phyloP scores from a whole-genome alignment of 106 monocot genomes.

The Dendrobium catenatum region DNA sequence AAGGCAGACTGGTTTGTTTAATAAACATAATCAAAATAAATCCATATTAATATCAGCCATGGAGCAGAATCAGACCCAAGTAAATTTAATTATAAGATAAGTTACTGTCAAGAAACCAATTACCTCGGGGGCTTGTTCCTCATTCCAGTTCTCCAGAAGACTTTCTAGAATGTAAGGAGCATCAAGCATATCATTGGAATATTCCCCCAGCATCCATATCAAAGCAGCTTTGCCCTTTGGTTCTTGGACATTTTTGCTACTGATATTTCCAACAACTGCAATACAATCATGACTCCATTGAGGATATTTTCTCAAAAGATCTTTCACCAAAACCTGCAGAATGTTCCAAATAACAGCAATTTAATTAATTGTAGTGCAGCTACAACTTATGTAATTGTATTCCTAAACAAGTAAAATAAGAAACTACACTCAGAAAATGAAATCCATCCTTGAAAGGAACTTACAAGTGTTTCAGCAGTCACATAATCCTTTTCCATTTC shows the following conservation, averaged over 20 bases:
- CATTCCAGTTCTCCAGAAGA: slow-evolving; percentile 95
- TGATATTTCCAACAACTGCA: slow-evolving; percentile 99
- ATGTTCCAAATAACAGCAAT: background rate
- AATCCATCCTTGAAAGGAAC: slow-evolving; percentile 10
- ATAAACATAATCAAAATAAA: background rate
- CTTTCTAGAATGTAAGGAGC: slow-evolving; percentile 90
- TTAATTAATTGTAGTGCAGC: slow-evolving; percentile 4
- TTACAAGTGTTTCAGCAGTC: slow-evolving; percentile 91
- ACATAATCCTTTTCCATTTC: slow-evolving; percentile 99
- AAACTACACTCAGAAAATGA: background rate
- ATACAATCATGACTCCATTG: slow-evolving; percentile 99
- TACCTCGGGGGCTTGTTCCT: slow-evolving; percentile 87
- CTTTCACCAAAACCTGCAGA: slow-evolving; percentile 86
- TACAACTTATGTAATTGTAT: background rate
- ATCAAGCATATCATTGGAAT: slow-evolving; percentile 94
- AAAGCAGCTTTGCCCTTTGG: slow-evolving; percentile 94
- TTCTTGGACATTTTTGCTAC: slow-evolving; percentile 95
- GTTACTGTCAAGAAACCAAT: background rate
- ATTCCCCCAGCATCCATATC: slow-evolving; percentile 99
- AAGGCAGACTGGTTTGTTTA: background rate
- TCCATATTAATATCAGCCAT: background rate
- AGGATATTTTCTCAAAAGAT: slow-evolving; percentile 94
- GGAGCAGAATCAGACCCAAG: background rate
- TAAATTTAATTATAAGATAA: background rate
- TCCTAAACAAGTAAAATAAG: background rate